Base-by-base conservation (phyloP, 2,329 filamentous ascomycete species). In the Aspergillus brasiliensis region DNA sequence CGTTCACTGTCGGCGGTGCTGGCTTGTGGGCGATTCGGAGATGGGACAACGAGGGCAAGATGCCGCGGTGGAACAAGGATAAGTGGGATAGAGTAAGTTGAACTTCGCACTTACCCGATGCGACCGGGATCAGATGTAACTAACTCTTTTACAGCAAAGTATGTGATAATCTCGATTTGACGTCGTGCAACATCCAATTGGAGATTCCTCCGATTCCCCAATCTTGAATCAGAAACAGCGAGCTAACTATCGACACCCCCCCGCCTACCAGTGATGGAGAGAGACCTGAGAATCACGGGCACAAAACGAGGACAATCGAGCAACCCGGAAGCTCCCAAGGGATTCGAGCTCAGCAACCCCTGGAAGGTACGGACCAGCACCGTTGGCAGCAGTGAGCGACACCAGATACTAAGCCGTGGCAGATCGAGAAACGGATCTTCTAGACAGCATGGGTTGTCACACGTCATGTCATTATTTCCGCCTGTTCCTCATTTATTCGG, bases 271-370 rank as follows among this genome's bases (percentile, higher is more conserved):
- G 86, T 89, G 86, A 87, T 88, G 85, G 84, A 88, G 69, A 81
- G 86, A 74, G 86, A 89, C 73, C 77, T 82, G 70, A 78, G 86
- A 64, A 79, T 89, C 68, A 89, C 86, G 42, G 86, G 86, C 56
- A 83, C 80, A 64, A 70, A 82, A 69, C 80, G 86, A 76, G 86
- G 85, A 61, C 86, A 89, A 72, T 84, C 84, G 58, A 84, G 86
- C 75, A 84, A 81, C 63, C 78, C 81, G 49, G 75, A 78, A 60
- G 86, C 86, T 28, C 86, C 86, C 27, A 75, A 79, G 58, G 86
- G 86, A 62, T 89, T 88, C 77, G 86, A 88, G 75, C 73, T 88
- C 70, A 88, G 83, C 82, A 88, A 87, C 76, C 84, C 84, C 64
- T 89, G 86, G 86, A 86, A 83, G 82, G 86, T 88, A 81, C 60